These are phyloP conservation scores for Firmiana major DNA, from an alignment of 345 rosid genomes.

Conservation along the genomic window DNA sequence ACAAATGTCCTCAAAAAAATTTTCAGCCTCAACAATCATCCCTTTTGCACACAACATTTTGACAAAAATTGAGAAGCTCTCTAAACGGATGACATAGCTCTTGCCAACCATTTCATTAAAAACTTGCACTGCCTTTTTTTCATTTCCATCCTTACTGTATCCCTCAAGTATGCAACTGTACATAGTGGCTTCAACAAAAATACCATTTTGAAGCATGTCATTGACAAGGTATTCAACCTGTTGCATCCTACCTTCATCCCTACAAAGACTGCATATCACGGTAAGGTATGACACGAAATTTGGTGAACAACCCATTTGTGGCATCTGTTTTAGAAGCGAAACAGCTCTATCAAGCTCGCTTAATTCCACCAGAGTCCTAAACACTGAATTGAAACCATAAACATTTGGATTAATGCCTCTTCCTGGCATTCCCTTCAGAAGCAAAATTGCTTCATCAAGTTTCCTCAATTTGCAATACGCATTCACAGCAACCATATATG, in stretches of 20 bases:
- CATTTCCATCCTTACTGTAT: constrained; percentile 25
- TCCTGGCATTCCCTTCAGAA: constrained; percentile 28
- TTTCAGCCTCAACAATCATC: constrained; percentile 18
- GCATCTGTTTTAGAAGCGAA: constrained; percentile 27
- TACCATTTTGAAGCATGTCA: constrained; percentile 24
- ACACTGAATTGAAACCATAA: constrained; percentile 28
- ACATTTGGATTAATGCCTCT: constrained; percentile 20
- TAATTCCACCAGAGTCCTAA: constrained; percentile 23
- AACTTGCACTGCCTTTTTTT: constrained; percentile 18
- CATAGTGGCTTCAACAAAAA: constrained; percentile 24
- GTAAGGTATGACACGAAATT: constrained; percentile 26
- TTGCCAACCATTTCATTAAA: constrained; percentile 21
- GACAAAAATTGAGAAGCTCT: constrained; percentile 27
- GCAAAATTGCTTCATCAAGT: constrained; percentile 21
- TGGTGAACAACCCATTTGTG: constrained; percentile 26
- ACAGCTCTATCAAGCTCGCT: constrained; percentile 28
- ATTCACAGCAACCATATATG: constrained; percentile 20
- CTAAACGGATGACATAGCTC: constrained; percentile 18
- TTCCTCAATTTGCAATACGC: constrained; percentile 36
- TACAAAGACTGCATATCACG: constrained; percentile 29
- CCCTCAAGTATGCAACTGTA: constrained; percentile 27
- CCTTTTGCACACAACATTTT: constrained; percentile 21
- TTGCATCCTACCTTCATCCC: constrained; percentile 28
- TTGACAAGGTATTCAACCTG: constrained; percentile 24
- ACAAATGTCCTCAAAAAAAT: constrained; percentile 25